Conservation (phyloP, 305 asterid genomes). For the Plantago coronopus region DNA sequence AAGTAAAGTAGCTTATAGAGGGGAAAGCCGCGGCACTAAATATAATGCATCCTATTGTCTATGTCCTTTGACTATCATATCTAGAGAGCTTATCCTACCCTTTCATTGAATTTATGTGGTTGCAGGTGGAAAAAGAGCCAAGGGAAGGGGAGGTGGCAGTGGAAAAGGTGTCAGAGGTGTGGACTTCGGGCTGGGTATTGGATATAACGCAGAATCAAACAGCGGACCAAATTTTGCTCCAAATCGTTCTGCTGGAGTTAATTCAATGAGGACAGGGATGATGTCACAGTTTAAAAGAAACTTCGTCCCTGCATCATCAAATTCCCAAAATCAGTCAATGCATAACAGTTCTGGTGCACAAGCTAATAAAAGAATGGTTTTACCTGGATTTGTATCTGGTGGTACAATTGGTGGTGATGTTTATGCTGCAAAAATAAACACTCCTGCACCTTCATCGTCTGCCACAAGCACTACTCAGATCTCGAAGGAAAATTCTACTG, state of each 20-base stretch:
- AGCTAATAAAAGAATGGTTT: conserved; percentile 46
- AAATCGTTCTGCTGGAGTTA: conserved; percentile 60
- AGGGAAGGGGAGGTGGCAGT: conserved; percentile 77
- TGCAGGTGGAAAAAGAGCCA: conserved; percentile 92
- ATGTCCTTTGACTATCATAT: not conserved
- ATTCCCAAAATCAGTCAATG: conserved; percentile 53
- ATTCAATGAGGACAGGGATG: conserved; percentile 66
- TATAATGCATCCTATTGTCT: not conserved
- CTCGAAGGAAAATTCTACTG: conserved; percentile 39
- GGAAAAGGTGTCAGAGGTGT: conserved; percentile 89
- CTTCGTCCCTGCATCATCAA: conserved; percentile 86
- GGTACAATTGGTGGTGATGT: conserved; percentile 83
- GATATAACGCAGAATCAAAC: conserved; percentile 64
- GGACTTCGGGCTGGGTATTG: conserved; percentile 91
- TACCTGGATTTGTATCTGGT: conserved; percentile 87
- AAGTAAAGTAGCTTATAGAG: not conserved
- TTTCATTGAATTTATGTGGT: conserved; percentile 5
- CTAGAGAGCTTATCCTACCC: conserved; percentile 18
- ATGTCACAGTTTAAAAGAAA: conserved; percentile 78
- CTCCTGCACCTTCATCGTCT: conserved; percentile 36
- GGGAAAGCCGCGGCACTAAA: not conserved
- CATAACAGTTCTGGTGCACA: conserved; percentile 41
- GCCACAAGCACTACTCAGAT: conserved; percentile 31
- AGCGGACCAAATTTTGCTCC: conserved; percentile 42
- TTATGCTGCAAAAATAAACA: conserved; percentile 37